phyloP scores from a whole-genome alignment of 495 filamentous ascomycete genomes.

The Aspergillus baeticus region DNA sequence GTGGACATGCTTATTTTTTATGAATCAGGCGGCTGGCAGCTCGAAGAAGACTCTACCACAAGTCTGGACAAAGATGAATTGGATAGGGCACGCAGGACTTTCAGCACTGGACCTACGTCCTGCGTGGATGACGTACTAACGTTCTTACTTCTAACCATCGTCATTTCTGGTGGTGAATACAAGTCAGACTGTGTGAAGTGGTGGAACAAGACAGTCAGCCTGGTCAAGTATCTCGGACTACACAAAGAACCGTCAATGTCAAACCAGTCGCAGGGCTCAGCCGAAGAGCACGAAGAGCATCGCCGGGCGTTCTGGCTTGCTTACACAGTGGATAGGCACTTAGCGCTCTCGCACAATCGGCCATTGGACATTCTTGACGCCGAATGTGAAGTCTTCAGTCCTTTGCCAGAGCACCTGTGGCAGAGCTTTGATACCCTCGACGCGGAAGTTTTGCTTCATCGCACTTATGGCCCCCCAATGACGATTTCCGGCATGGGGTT shows the following conservation, averaged over 20 bases:
- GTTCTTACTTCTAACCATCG: conserved; percentile 25
- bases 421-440: conserved; percentile 28
- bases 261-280: not conserved
- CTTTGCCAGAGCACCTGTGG: conserved; percentile 32
- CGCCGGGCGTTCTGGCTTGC: conserved; percentile 52
- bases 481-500: conserved; percentile 37
- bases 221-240: conserved; percentile 6
- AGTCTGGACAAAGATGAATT: not conserved
- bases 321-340: conserved; percentile 49
- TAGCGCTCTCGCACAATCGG: conserved; percentile 50
- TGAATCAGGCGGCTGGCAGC: not conserved
- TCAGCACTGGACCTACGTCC: too few relatives aligned
- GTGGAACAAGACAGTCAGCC: conserved; percentile 28
- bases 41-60: not conserved
- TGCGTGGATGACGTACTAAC: conserved; percentile 28
- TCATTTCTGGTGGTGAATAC: conserved; percentile 31
- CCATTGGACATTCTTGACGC: conserved; percentile 44
- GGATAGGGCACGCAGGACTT: too few relatives aligned
- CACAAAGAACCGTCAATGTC: conserved; percentile 5
- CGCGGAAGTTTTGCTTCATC: conserved; percentile 21
- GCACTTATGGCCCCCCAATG: conserved; percentile 26
- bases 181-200: conserved; percentile 34
- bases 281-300: conserved; percentile 46
- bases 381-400: conserved; percentile 38
- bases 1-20: not conserved